Base-by-base conservation (phyloP, 352 stramenopile genomes). In the Pythium phragmiticola region DNA sequence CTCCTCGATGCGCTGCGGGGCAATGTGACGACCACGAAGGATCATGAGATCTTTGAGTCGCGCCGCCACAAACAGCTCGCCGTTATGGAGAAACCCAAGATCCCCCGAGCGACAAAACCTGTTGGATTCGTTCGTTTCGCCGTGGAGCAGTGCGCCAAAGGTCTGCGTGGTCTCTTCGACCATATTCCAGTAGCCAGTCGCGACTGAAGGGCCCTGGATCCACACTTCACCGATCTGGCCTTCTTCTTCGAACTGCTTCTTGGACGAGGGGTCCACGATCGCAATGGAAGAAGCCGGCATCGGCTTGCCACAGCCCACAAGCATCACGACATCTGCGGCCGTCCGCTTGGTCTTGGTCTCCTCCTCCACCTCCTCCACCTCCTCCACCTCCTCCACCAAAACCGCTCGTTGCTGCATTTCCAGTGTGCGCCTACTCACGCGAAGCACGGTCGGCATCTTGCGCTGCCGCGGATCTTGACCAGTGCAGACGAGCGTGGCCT, bases 171-270 rank as follows among this genome's bases (percentile, higher is more conserved):
- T 90, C 65, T 87, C 82, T 8, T 92, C 74, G 14, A 65, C 60
- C 23, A 75, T 80, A 58, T 90, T 84, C 77, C 79, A 94, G 66
- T 94, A 94, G 12, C 85, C 85, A 19, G 79, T 37, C 2, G 82
- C 73, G 11, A 92, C 82, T 6, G 81, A 90, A 7, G 80, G 77
- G n/a, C 90, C 94, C 47, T 87, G 70, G 7, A 98, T 78, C 94
- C 94, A 99, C 42, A 99, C 89, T 66, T 99, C 96, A 50, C 96
- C 96, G 3, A 93, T 76, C 28, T 86, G 69, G 30, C 77, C 34
- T 39, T 39, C 58, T 26, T 91, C 82, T 34, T 69, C 61, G 26
- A 89, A 54, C 41, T 50, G 21, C 59, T 81, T 66, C 48, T 76
- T 77, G n/a, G 81, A 78, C 17, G 86, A 75, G 0, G 82, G 72